A percentile compares a stretch with the other conserved stretches of the same genome.
Conservation (phyloP, 1,284 basidiomycete genomes). For the Cutaneotrichosporon sp. region DNA sequence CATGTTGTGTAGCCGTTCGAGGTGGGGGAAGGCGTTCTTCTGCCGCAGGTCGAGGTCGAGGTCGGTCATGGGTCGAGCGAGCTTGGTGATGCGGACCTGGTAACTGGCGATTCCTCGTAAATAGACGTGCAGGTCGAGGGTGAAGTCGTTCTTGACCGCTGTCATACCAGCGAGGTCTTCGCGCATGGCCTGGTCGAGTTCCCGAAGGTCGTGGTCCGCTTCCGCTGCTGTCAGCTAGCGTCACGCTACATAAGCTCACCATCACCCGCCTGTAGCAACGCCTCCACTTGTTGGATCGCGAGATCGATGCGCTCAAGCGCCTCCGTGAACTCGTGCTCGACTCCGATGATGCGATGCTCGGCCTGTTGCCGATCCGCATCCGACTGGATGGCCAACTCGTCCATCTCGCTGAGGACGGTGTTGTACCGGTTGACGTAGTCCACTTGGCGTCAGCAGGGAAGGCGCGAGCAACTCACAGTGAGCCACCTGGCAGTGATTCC, state of each 20-base stretch:
- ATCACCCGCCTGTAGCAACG: conserved; percentile 25
- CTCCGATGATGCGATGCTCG: conserved; percentile 60
- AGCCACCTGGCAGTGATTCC: conserved; percentile 39
- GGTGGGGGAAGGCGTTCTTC: conserved; percentile 80
- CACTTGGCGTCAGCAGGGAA: conserved; percentile 20
- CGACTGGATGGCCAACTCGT: conserved; percentile 67
- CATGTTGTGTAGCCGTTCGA: conserved; percentile 84
- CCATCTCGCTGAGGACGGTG: conserved; percentile 35
- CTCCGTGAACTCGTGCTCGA: conserved; percentile 49
- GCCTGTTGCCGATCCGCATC: conserved; percentile 69
- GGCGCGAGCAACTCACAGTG: conserved; percentile 32
- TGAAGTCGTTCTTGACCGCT: conserved; percentile 66
- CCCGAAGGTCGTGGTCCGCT: conserved; percentile 31
- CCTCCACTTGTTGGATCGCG: conserved; percentile 37
- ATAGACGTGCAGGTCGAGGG: conserved; percentile 65
- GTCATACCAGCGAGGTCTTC: conserved; percentile 46
- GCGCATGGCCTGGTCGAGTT: conserved; percentile 48
- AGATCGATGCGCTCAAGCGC: conserved; percentile 38
- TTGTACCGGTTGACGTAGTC: conserved; percentile 39
- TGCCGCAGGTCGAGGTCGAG: conserved; percentile 69
- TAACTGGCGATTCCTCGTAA: conserved; percentile 71
- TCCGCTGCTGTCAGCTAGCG: conserved; percentile 16
- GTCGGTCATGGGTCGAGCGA: conserved; percentile 64
- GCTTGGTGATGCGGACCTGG: conserved; percentile 71
- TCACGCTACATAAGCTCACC: conserved; percentile 2